Base-by-base conservation (phyloP, 306 rosid species). In the Senna tora region DNA sequence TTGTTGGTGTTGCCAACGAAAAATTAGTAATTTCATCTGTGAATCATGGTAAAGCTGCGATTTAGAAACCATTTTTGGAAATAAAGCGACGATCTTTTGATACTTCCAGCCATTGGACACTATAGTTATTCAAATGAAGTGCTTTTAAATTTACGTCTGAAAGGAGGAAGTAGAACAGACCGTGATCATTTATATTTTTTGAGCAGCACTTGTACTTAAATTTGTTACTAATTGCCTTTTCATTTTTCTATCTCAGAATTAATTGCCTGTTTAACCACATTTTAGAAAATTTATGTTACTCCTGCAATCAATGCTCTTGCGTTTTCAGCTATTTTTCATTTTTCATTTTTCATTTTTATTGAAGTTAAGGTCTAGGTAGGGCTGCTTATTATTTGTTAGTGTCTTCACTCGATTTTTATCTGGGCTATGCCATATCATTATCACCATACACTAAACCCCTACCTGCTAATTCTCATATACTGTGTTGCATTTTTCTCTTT, bases 301-400 rank as follows among this genome's bases (percentile, higher is more conserved):
- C 17, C 28, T 50, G 25, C 20, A 50, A 22, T 47, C 20, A 50
- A 22, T 47, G 17, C 19, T 50, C 22, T 5, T 21, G 17, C 39
- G 30, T 17, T 33, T 57, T 57, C 19, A 7, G 34, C 4, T 36
- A 0, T 1, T 41, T 34, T 30, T 64, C 19, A 4, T 1, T 41
- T 34, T 30, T 64, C 19, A 4, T 12, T 19, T 2, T 19, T 60
- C 11, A 41, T 13, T 41, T 41, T 2, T 41, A 41, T 47, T 19
- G 10, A 38, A 69, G 50, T 70, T 70, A 16, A 49, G 61, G 57
- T 62, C 2, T 49, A 57, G 54, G 20, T 46, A 19, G 34, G 12
- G 33, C 33, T 39, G 17, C 25, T 17, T 41, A 39, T 19, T 25
- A 25, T 25, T 25, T 19, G 20, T 63, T 7, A 13, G 5, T 6